Conservation (phyloP, 2,329 filamentous ascomycete species). For the Waltergamsia citrina region DNA sequence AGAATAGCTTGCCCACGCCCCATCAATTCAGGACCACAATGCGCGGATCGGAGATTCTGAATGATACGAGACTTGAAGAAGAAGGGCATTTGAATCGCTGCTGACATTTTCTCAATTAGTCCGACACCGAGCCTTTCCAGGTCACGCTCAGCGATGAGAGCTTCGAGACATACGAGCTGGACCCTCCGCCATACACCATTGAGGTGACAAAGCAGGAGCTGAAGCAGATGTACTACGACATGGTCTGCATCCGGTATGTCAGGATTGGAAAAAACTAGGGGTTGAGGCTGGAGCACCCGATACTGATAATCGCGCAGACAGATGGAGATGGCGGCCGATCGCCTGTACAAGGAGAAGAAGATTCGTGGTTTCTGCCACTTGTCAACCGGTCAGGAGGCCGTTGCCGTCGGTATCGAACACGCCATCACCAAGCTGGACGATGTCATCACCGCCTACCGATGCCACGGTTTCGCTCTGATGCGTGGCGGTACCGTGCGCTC, state of each 20-base stretch:
- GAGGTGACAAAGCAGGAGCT: slow-evolving; percentile 95
- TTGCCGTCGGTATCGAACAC: slow-evolving; percentile 94
- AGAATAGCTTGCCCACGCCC: no score
- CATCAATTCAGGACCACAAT: background rate
- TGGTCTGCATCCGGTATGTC: slow-evolving; percentile 83
- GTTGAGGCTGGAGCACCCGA: background rate
- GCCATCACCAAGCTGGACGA: slow-evolving; percentile 87
- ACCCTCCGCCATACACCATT: slow-evolving; percentile 88
- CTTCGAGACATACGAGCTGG: slow-evolving; percentile 99
- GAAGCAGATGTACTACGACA: slow-evolving; percentile 98
- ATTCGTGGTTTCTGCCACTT: slow-evolving; percentile 99
- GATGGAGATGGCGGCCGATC: slow-evolving; percentile 99
- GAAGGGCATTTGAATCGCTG: background rate
- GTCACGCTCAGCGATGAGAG: slow-evolving; percentile 94
- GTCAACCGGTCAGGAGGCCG: slow-evolving; percentile 95
- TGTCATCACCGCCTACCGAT: slow-evolving; percentile 95
- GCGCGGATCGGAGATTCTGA: no score
- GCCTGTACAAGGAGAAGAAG: slow-evolving; percentile 99
- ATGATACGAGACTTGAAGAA: background rate
- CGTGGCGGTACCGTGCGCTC: slow-evolving; percentile 82
- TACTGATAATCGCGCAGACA: slow-evolving; percentile 51
- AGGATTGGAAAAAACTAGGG: background rate
- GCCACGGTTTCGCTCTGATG: slow-evolving; percentile 98
- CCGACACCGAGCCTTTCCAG: slow-evolving; percentile 88
- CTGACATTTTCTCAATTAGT: slow-evolving; percentile 39